A percentile compares a stretch with the other conserved stretches of the same genome.
Evolutionary conservation across 495 filamentous ascomycete genomes (phyloP).

Genomic region (Wilcoxina mikolae): DNA sequence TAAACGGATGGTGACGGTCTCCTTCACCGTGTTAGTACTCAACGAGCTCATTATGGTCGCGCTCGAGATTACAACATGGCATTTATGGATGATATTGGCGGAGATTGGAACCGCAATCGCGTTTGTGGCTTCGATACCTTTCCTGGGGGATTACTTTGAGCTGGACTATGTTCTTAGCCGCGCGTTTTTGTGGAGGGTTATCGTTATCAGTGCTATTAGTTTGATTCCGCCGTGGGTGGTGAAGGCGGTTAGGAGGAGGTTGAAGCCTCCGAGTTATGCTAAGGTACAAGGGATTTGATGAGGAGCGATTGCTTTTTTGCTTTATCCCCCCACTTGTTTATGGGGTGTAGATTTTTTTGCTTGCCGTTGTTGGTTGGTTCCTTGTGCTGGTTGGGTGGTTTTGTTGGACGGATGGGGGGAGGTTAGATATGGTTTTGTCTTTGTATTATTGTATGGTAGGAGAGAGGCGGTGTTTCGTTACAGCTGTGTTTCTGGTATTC

Average conservation of each 20-base stretch:
- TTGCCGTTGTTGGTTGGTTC: not conserved
- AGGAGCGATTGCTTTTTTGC: not conserved
- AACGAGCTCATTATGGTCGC: slow-evolving; percentile 97
- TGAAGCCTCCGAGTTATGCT: slow-evolving; percentile 86
- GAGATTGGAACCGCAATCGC: slow-evolving; percentile 65
- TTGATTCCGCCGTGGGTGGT: slow-evolving; percentile 73
- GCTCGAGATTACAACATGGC: slow-evolving; percentile 92
- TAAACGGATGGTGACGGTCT: slow-evolving; percentile 66
- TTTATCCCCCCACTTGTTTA: too few relatives aligned
- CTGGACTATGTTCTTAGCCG: slow-evolving; percentile 60
- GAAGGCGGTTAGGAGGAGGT: slow-evolving; percentile 66
- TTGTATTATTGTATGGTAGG: too few relatives aligned
- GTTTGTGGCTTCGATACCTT: slow-evolving; percentile 72
- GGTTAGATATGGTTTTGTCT: too few relatives aligned
- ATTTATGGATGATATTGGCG: slow-evolving; percentile 75
- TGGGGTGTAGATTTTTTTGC: not conserved
- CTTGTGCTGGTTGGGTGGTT: not conserved
- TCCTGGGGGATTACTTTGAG: slow-evolving; percentile 82
- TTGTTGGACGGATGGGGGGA: too few relatives aligned
- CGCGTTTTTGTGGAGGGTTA: slow-evolving; percentile 79
- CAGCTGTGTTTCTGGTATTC: too few relatives aligned
- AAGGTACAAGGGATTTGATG: slow-evolving; percentile 62
- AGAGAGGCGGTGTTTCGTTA: too few relatives aligned
- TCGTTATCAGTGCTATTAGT: slow-evolving; percentile 59
- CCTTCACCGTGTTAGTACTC: slow-evolving; percentile 79